phyloP scores from a whole-genome alignment of 805 yeast species.

The Yamadazyma insecticola region DNA sequence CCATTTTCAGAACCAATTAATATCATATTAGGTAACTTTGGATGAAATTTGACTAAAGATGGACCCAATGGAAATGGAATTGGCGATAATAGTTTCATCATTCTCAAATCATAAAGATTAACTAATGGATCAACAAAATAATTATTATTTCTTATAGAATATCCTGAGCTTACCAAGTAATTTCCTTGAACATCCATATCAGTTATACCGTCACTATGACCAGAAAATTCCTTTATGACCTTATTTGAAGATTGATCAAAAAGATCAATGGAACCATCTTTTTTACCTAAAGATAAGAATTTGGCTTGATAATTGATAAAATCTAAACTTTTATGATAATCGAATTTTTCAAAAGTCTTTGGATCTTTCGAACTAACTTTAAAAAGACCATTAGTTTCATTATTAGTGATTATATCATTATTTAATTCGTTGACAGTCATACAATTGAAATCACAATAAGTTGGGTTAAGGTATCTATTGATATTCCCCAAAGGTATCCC shows the following conservation, averaged over 20 bases:
- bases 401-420: conserved; percentile 26
- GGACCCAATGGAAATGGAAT: conserved; percentile 91
- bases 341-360: conserved; percentile 14
- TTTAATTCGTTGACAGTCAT: conserved; percentile 15
- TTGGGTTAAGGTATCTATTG: conserved; percentile 7
- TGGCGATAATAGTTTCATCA: conserved; percentile 69
- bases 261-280: conserved; percentile 59
- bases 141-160: conserved; percentile 47
- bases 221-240: conserved; percentile 49
- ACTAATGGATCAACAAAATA: conserved; percentile 69
- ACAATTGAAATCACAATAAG: conserved; percentile 9
- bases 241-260: conserved; percentile 51
- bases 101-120: conserved; percentile 73
- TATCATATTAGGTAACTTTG: conserved; percentile 74
- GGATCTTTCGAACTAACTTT: conserved; percentile 34
- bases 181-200: conserved; percentile 63
- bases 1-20: conserved; percentile 73
- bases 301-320: conserved; percentile 43
- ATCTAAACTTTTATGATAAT: conserved; percentile 43
- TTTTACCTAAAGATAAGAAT: conserved; percentile 53
- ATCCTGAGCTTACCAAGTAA: conserved; percentile 77
- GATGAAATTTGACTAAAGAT: conserved; percentile 76
- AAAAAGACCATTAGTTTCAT: conserved; percentile 16
- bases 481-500: conserved; percentile 22
- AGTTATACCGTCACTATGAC: conserved; percentile 59